Base-by-base conservation (phyloP, 1,284 basidiomycete genomes). In the Trichosporon sp. region DNA sequence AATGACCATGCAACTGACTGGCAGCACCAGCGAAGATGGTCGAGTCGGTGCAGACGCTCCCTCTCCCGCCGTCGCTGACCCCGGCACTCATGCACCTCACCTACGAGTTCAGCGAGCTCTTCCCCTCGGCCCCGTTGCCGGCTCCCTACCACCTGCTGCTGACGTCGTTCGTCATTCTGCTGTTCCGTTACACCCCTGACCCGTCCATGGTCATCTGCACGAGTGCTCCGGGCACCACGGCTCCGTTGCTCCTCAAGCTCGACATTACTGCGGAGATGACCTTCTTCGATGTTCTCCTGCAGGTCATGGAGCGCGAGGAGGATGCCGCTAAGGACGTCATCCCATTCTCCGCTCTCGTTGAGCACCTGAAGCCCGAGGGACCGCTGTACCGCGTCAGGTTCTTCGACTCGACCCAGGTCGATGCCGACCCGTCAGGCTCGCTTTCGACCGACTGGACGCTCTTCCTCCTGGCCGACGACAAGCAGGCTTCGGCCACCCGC, bases 121-220 rank as follows among this genome's bases (percentile, higher is more conserved):
- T 71, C 70, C 70, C 75, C 23, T 59, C 69, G 54, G 69, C 74
- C 79, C 65, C 72, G 37, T 81, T 86, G 7, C 91, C 92, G 5
- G 92, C 93, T 3, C 89, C 91, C 2, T 96, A 94, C 79, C 93
- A 97, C 76, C 84, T 99, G 14, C 86, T 99, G 54, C 85, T 99
- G 54, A 87, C 95, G 19, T 89, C 95, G 0, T 97, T 99, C 80
- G 86, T 88, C 23, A 89, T 96, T 36, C 84, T 99, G 34, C 83
- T 99, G 13, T 93, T 98, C 82, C 86, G 96, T 46, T 97, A 95
- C 82, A 98, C 96, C 0, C 94, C 91, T 59, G 96, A 99, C 79
- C 95, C 89, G 13, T 94, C 97, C 73, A 84, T 99, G 68, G 86
- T 98, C 66, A 89, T 99, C 71, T 95, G 91, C 59, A 94, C 93